Base-by-base conservation (phyloP, 805 yeast genomes). In the Starmerella riodocensis region DNA sequence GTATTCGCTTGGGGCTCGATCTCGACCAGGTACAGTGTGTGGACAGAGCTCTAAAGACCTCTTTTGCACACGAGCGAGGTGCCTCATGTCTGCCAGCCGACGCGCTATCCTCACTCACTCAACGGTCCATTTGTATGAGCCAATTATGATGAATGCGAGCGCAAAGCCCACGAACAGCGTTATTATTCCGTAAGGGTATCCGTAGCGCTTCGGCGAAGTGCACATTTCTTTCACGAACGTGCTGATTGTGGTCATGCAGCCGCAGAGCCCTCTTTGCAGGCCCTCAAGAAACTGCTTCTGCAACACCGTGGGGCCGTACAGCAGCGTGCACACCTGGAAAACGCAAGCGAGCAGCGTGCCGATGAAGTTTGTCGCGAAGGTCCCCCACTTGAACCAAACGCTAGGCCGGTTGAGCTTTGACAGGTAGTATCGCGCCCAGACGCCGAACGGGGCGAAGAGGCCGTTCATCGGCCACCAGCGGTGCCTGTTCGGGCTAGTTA, bases 201-300 rank as follows among this genome's bases (percentile, higher is more conserved):
- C 59, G 42, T 60, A 44, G 13, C 53, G 28, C 4, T 64, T 25
- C 6, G 54, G 58, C 34, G 69, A 45, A 3, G 58, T 56, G 40
- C 57, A 64, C 28, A 82, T 56, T 55, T 85, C 96, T 30, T 70
- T 74, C 7, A 80, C 67, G 49, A 84, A 79, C 0, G 94, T 79
- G 40, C 88, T 76, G 29, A 82, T 71, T 0, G 95, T 81, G 29
- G 83, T 73, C 36, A 78, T 57, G 2, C 72, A 67, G 1, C 86
- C 93, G 53, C 83, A 75, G 42, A 71, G 74, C 0, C 93, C 93
- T 48, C 72, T 71, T 16, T 60, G 64, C 2, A 79, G 53, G 0
- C 78, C 85, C 6, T 49, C 45, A 1, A 77, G 50, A 3, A 74
- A 70, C 11, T 35, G 37, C 8, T 13, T 11, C 29, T 71, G 74